Conservation (phyloP, 257 asterid species). For the Agastache rugosa region DNA sequence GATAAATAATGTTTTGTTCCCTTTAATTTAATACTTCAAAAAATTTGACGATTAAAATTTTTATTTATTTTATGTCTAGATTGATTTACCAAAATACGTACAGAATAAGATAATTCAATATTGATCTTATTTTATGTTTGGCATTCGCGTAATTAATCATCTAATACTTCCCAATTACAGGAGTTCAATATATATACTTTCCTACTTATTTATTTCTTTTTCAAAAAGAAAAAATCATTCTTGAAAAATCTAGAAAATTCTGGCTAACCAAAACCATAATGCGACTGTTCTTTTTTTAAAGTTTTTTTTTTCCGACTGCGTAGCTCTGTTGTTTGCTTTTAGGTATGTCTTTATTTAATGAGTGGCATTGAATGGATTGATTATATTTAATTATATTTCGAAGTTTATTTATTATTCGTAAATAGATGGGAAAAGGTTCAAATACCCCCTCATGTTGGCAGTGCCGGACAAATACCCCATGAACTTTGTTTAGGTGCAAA, state of each 20-base stretch:
- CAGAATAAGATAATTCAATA: background rate
- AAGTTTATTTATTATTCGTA: background rate
- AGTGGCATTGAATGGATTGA: conserved; percentile 12
- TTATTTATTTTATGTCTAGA: background rate
- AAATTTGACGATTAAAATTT: background rate
- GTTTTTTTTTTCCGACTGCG: background rate
- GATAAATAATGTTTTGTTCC: background rate
- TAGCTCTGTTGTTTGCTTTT: background rate
- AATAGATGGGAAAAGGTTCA: too few species aligned
- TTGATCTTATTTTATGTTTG: background rate
- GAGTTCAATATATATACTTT: too few species aligned
- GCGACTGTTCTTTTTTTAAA: background rate
- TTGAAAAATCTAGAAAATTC: background rate
- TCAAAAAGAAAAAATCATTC: too few species aligned
- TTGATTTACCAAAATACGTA: background rate
- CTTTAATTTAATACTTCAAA: background rate
- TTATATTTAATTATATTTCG: background rate
- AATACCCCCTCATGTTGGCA: too few species aligned
- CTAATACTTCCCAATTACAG: too few species aligned
- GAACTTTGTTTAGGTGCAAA: too few species aligned
- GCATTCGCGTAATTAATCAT: background rate
- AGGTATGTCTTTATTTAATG: conserved; percentile 5
- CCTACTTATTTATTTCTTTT: too few species aligned
- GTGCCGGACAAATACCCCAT: too few species aligned
- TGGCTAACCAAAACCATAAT: background rate